phyloP scores from a whole-genome alignment of 2,329 filamentous ascomycete species.

The Chaetomiaceae sp. region DNA sequence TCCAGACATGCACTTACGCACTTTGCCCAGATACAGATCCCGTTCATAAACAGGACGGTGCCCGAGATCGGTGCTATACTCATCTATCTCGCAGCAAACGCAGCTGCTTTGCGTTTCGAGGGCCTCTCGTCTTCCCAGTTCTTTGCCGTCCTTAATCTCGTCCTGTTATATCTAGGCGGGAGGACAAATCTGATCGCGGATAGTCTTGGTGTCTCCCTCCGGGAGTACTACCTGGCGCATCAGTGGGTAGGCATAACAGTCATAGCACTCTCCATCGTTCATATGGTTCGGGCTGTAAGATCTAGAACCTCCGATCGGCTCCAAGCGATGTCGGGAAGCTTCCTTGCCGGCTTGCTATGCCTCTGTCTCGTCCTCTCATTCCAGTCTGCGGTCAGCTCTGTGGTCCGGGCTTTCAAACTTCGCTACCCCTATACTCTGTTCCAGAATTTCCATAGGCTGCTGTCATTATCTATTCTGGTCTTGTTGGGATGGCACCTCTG shows the following conservation, averaged over 20 bases:
- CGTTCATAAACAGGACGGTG: background rate
- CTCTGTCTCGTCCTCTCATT: no score
- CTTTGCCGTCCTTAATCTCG: background rate
- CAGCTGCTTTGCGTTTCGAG: background rate
- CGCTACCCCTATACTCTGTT: no score
- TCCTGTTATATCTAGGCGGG: background rate
- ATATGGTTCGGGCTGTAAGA: background rate
- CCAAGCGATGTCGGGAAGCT: background rate
- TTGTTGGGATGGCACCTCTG: background rate
- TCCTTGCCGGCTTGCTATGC: background rate
- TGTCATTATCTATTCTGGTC: background rate
- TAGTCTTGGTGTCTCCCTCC: background rate
- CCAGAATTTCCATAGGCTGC: background rate
- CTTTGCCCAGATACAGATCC: background rate
- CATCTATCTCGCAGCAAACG: background rate
- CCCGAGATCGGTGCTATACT: background rate
- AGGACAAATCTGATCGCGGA: background rate
- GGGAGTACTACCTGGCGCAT: background rate
- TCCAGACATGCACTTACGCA: background rate
- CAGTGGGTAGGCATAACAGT: background rate
- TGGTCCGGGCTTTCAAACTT: no score
- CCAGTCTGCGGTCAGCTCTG: no score
- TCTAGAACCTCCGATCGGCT: background rate
- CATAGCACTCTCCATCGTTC: background rate
- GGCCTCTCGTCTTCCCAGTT: background rate